Percentiles rank a stretch among this genome's conserved stretches.
Conservation (phyloP, 2,329 filamentous ascomycete species). For the Epichloe glyceriae region DNA sequence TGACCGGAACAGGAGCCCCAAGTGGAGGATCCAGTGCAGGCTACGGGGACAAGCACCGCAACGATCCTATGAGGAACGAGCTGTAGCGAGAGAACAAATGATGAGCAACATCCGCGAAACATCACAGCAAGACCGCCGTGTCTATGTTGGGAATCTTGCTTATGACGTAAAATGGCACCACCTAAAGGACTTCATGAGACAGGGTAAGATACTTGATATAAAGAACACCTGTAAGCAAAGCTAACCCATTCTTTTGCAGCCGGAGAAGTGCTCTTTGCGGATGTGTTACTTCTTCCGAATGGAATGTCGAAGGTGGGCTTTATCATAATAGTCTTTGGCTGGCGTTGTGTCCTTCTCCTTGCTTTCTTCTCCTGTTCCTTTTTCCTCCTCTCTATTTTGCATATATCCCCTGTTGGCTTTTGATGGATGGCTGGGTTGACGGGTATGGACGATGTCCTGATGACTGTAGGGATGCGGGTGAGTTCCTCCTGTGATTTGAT, state of each 20-base stretch:
- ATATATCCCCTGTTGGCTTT: slow-evolving; percentile 45
- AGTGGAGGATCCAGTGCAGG: slow-evolving; percentile 57
- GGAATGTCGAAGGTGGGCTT: slow-evolving; percentile 99
- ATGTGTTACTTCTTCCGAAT: slow-evolving; percentile 98
- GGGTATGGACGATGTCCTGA: slow-evolving; percentile 84
- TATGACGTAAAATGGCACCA: slow-evolving; percentile 99
- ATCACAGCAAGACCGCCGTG: slow-evolving; percentile 95
- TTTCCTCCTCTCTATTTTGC: slow-evolving; percentile 42
- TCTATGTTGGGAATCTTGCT: slow-evolving; percentile 97
- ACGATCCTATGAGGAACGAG: slow-evolving; percentile 74
- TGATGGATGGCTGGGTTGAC: slow-evolving; percentile 97
- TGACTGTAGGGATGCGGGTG: slow-evolving; percentile 99
- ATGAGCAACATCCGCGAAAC: slow-evolving; percentile 88
- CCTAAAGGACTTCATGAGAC: slow-evolving; percentile 99
- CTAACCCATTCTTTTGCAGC: slow-evolving; percentile 46
- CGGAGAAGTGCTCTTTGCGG: slow-evolving; percentile 98
- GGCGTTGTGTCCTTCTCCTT: slow-evolving; percentile 37
- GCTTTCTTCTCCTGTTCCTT: slow-evolving; percentile 36
- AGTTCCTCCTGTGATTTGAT: slow-evolving; percentile 28
- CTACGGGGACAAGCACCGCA: slow-evolving; percentile 49
- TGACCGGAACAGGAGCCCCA: slow-evolving; percentile 59
- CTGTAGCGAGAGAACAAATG: slow-evolving; percentile 81
- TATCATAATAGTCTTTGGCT: slow-evolving; percentile 73
- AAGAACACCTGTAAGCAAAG: slow-evolving; percentile 13
- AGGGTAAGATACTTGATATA: slow-evolving; percentile 54